Percentiles rank a stretch among this genome's conserved stretches.
Conservation (phyloP, 2,329 filamentous ascomycete species). For the Penicillium sp. region DNA sequence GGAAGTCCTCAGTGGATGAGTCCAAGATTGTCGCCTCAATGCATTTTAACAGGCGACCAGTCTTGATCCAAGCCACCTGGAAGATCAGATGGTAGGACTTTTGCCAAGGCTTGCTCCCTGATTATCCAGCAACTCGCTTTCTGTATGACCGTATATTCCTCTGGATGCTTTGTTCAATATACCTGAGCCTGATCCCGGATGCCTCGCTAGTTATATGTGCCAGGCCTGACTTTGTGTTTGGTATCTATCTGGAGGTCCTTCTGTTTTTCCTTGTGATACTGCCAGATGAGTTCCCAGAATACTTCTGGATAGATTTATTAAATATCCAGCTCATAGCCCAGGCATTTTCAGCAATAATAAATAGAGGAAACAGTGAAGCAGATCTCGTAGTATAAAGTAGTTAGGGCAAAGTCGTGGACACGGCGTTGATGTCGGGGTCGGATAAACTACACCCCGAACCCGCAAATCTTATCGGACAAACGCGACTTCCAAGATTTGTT, state of each 20-base stretch:
- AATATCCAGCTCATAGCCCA: too few relatives aligned
- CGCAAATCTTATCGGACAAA: constrained; percentile 22
- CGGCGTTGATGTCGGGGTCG: constrained; percentile 5
- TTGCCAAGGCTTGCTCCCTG: background rate
- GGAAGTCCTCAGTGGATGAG: background rate
- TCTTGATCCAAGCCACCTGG: background rate
- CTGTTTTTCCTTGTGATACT: background rate
- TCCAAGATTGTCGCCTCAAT: background rate
- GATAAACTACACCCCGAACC: constrained; percentile 14
- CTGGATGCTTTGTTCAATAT: background rate
- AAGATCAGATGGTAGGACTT: background rate
- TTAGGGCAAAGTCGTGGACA: background rate
- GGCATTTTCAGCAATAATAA: background rate
- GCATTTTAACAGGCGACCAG: background rate
- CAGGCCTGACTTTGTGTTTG: background rate
- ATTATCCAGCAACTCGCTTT: background rate
- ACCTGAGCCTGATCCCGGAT: background rate
- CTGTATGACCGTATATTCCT: background rate
- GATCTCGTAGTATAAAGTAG: background rate
- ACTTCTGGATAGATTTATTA: background rate
- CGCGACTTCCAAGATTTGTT: constrained; percentile 5
- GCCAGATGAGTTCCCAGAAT: background rate
- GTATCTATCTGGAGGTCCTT: background rate
- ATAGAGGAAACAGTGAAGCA: background rate
- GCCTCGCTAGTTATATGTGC: background rate